Evolutionary conservation across 1,284 basidiomycete species (phyloP).

Genomic region (Puccinia brachypodii): DNA sequence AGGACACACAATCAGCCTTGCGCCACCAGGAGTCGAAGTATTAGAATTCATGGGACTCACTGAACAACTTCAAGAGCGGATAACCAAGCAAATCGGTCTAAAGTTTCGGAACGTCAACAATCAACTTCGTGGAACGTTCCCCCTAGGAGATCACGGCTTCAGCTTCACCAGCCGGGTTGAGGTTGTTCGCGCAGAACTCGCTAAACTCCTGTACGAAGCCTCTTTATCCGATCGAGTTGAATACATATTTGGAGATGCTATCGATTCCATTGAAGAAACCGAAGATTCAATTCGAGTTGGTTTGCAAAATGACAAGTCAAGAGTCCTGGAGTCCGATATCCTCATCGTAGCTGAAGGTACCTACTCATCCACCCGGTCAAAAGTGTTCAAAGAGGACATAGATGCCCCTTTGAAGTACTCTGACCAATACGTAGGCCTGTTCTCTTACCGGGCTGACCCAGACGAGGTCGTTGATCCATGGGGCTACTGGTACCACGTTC

Average conservation of each 20-base stretch:
- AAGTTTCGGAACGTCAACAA: constrained; percentile 53
- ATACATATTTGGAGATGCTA: constrained; percentile 22
- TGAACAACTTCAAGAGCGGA: constrained; percentile 50
- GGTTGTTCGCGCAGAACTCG: constrained; percentile 53
- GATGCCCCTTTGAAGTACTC: constrained; percentile 33
- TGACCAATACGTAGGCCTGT: background rate
- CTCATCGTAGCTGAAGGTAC: constrained; percentile 48
- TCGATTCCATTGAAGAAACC: constrained; percentile 8
- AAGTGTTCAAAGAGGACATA: constrained; percentile 50
- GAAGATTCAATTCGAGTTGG: background rate
- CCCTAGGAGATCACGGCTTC: constrained; percentile 45
- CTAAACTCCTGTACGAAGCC: constrained; percentile 50
- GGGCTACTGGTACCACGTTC: constrained; percentile 49
- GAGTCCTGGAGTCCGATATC: constrained; percentile 50
- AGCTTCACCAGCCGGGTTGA: constrained; percentile 50
- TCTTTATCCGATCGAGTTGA: constrained; percentile 21
- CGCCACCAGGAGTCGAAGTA: constrained; percentile 53
- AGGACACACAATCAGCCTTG: constrained; percentile 58
- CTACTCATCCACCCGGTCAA: constrained; percentile 39
- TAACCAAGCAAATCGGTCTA: constrained; percentile 56
- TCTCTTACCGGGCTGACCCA: background rate
- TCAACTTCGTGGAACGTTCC: constrained; percentile 51
- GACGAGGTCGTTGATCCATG: constrained; percentile 45
- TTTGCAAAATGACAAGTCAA: constrained; percentile 18
- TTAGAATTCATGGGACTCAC: constrained; percentile 56